Base-by-base conservation (phyloP, 805 yeast genomes). In the Ogataea parapolymorpha region DNA sequence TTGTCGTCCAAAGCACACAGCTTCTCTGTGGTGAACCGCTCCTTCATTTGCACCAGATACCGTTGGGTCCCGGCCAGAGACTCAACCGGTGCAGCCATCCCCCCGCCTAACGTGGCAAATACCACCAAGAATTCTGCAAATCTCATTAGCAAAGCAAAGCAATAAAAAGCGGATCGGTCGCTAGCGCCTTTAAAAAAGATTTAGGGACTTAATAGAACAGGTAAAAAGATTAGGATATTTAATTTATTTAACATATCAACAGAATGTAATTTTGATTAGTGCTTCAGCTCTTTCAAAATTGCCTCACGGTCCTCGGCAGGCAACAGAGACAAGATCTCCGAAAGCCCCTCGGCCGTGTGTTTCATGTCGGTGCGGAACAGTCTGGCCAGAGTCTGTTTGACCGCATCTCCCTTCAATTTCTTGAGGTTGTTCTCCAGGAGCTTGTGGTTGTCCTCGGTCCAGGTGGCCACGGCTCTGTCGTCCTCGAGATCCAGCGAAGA, bases 371-470 rank as follows among this genome's bases (percentile, higher is more conserved):
- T 65, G 68, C 80, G 75, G 50, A 79, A 69, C 42, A 80, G 65
- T 50, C 73, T 74, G 32, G 84, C 79, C 56, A 85, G 66, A 32
- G 75, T 77, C 61, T 77, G 80, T 49, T 83, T 83, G 48, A 79
- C 74, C 30, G 77, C 70, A 59, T 85, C 93, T 38, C 72, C 65
- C 67, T 80, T 82, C 66, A 85, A 70, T 48, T 76, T 75, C 58
- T 74, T 80, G 54, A 85, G 71, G 52, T 71, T 71, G 36, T 73
- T 67, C 46, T 83, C 83, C 46, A 87, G 71, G 42, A 72, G 61
- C 41, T 72, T 70, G 59, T 80, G 89, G 66, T 85, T 80, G 51
- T 79, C 81, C 66, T 88, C 96, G 54, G 88, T 82, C 89, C 90
- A 90, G 45, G 71, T 72, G 45, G 93, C 87, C 48, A 89, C 91